These are phyloP conservation scores for Claviceps fusiformis DNA, from an alignment of 2,329 filamentous ascomycete genomes.

Conservation along the genomic window DNA sequence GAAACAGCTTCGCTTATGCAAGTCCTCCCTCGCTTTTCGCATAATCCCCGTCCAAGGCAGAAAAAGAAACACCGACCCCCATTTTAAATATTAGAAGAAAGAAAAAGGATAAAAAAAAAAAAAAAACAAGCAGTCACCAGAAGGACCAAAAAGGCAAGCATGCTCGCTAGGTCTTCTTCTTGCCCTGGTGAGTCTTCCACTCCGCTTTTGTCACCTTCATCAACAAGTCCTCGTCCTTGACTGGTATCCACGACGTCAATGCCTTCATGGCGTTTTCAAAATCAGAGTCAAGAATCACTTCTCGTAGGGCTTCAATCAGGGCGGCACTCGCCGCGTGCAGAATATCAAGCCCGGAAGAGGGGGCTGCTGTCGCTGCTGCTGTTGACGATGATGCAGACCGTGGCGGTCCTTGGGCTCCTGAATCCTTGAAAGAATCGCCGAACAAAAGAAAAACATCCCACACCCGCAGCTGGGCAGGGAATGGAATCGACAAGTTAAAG, in stretches of 20 bases:
- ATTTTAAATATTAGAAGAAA: background rate
- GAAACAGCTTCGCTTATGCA: too few relatives aligned
- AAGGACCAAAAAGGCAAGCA: slow-evolving; percentile 14
- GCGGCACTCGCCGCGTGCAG: slow-evolving; percentile 83
- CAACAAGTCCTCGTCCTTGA: slow-evolving; percentile 84
- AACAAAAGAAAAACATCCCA: slow-evolving; percentile 98
- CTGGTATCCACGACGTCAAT: slow-evolving; percentile 82
- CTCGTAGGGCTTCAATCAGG: slow-evolving; percentile 76
- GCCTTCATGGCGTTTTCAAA: slow-evolving; percentile 99
- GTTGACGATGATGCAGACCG: background rate
- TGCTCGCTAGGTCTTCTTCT: slow-evolving; percentile 25
- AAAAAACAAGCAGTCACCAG: slow-evolving; percentile 7
- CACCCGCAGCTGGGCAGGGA: slow-evolving; percentile 81
- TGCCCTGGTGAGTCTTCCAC: slow-evolving; percentile 54
- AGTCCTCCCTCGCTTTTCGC: too few relatives aligned
- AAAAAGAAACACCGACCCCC: background rate
- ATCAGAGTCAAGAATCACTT: slow-evolving; percentile 81
- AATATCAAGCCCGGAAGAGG: slow-evolving; percentile 54
- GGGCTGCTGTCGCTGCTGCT: background rate
- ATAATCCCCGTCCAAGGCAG: background rate
- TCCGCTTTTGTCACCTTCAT: slow-evolving; percentile 84
- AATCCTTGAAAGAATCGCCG: slow-evolving; percentile 28
- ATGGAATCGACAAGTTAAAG: slow-evolving; percentile 94
- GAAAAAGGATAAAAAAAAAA: slow-evolving; percentile 7
- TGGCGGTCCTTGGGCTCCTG: background rate